Evolutionary conservation across 2,329 filamentous ascomycete species (phyloP).

Genomic region (Neonectria hederae): DNA sequence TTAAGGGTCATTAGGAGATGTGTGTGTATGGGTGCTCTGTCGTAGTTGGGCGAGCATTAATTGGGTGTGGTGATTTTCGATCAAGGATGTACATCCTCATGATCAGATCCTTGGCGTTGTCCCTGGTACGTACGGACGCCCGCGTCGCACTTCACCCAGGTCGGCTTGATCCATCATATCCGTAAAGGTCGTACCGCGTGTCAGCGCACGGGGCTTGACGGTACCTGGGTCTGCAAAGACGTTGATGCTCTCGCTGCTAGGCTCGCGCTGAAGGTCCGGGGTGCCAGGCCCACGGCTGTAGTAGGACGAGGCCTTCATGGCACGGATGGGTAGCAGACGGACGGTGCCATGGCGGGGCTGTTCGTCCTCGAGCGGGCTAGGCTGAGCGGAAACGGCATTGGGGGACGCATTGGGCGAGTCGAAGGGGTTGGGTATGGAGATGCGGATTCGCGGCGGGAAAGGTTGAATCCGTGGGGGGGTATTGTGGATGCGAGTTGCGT

Average conservation of each 20-base stretch:
- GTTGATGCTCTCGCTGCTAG: constrained; percentile 61
- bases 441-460: constrained; percentile 31
- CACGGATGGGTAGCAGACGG: constrained; percentile 50
- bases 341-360: constrained; percentile 42
- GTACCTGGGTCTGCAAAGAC: constrained; percentile 61
- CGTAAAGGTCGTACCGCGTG: constrained; percentile 60
- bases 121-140: constrained; percentile 54
- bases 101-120: constrained; percentile 46
- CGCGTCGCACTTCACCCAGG: constrained; percentile 53
- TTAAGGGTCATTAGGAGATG: constrained; percentile 7
- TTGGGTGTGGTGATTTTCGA: not conserved
- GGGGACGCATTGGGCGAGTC: constrained; percentile 46
- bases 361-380: constrained; percentile 39
- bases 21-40: not conserved
- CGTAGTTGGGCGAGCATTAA: not conserved
- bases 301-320: constrained; percentile 48
- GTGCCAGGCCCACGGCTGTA: constrained; percentile 42
- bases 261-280: constrained; percentile 52
- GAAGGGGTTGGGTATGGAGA: constrained; percentile 51
- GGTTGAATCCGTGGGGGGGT: constrained; percentile 31
- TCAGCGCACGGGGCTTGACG: constrained; percentile 39
- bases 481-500: constrained; percentile 3
- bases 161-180: constrained; percentile 62
- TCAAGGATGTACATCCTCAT: too few species aligned
- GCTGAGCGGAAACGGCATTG: constrained; percentile 33